Percentiles rank a stretch among this genome's conserved stretches.
phyloP scores from a whole-genome alignment of 2,329 filamentous ascomycete species.

The Sporothrix sp. region DNA sequence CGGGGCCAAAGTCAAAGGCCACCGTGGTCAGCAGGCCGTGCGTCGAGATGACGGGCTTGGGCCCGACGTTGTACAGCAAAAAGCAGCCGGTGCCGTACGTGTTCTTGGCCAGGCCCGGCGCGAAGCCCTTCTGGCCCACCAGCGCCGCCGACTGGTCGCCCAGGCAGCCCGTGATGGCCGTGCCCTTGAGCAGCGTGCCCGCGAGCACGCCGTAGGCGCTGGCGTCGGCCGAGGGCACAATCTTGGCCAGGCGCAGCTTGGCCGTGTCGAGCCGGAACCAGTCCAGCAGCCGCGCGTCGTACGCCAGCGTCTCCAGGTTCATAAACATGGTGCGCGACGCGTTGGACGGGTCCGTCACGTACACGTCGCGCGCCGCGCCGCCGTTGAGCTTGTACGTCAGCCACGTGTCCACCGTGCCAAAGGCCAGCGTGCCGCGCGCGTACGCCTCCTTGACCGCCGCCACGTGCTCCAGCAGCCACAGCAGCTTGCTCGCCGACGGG shows the following conservation, averaged over 20 bases:
- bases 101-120: slow-evolving; percentile 75
- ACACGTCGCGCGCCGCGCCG: slow-evolving; percentile 51
- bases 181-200: slow-evolving; percentile 55
- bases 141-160: slow-evolving; percentile 81
- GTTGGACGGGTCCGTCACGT: slow-evolving; percentile 80
- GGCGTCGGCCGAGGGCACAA: slow-evolving; percentile 68
- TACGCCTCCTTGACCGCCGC: slow-evolving; percentile 63
- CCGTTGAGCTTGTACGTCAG: slow-evolving; percentile 77
- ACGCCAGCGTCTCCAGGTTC: slow-evolving; percentile 71
- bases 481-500: slow-evolving; percentile 75
- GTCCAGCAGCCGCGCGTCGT: slow-evolving; percentile 64
- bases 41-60: slow-evolving; percentile 72
- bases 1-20: slow-evolving; percentile 65
- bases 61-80: slow-evolving; percentile 77
- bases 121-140: slow-evolving; percentile 77
- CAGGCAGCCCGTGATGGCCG: slow-evolving; percentile 70
- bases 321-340: slow-evolving; percentile 91
- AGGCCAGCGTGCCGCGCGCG: slow-evolving; percentile 65
- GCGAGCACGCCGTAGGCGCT: slow-evolving; percentile 61
- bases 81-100: slow-evolving; percentile 88
- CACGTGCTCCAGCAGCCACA: slow-evolving; percentile 71
- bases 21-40: slow-evolving; percentile 77
- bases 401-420: slow-evolving; percentile 85
- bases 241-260: slow-evolving; percentile 68
- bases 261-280: slow-evolving; percentile 64